Base-by-base conservation (phyloP, 192 early-diverging fungal genomes). In the Backusella parvicylindrica region DNA sequence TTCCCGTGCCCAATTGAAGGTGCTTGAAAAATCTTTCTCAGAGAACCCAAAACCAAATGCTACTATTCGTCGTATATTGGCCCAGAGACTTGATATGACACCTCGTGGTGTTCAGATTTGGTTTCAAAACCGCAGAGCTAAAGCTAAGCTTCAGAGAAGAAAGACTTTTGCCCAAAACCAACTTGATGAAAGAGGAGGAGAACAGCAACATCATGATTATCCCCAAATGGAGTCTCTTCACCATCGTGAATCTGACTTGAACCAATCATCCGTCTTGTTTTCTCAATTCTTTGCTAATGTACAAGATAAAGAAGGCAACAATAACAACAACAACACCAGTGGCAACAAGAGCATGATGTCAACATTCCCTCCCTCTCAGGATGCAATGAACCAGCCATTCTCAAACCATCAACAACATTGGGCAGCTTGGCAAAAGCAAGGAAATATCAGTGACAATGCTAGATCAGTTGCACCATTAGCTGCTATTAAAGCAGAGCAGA, bases 51-150 rank as follows among this genome's bases (percentile, higher is more conserved):
- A 91, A 75, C 93, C 93, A 2, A 87, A 83, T 75, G 82, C 91
- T 5, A 89, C 86, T 15, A 83, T 87, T 35, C 90, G 93, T 60
- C 82, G 83, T 64, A 69, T 79, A 30, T 81, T 95, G 26, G 92
- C 91, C 9, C 79, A 86, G 69, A 75, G 90, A 80, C 75, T 93
- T 38, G 87, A 85, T 18, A 89, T 95, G 86, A 86, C 89, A n/a
- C 86, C 92, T 0, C 84, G 92, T 63, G 90, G 88, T 6, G 86
- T 95, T 35, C 93, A 95, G 71, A 90, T 95, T 28, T 95, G 93
- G 95, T 95, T 95, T 81, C 94, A 95, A 75, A 95, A 95, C 80
- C 88, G 94, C 18, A 86, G 95, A 38, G 95, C 95, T 38, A 97
- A 97, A 81, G 86, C 90, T 56, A 95, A 95, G 81, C 83, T 89